phyloP scores from a whole-genome alignment of 2,329 filamentous ascomycete genomes.

The Claviceps africana region DNA sequence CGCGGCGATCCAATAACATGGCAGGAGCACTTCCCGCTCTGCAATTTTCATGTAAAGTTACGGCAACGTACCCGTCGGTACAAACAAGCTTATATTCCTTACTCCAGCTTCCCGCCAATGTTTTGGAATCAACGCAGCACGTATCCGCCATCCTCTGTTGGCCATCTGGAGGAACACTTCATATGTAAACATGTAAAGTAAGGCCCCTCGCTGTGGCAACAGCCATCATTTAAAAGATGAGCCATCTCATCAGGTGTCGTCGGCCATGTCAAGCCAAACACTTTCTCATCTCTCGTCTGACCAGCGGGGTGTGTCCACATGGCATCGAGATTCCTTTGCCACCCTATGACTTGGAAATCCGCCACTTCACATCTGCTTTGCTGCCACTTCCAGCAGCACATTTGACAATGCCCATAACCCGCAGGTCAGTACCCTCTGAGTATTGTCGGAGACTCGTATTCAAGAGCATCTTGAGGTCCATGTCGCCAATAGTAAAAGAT shows the following conservation, averaged over 20 bases:
- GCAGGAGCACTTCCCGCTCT: not conserved
- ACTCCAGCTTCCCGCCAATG: not conserved
- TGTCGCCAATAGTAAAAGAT: conserved; percentile 12
- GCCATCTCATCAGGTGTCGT: not conserved
- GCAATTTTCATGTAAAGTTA: not conserved
- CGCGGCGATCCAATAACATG: too few relatives aligned
- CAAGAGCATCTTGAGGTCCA: conserved; percentile 12
- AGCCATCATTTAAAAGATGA: not conserved
- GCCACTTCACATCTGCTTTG: conserved; percentile 11
- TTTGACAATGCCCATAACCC: conserved; percentile 11
- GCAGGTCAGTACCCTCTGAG: conserved; percentile 10
- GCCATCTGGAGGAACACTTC: not conserved
- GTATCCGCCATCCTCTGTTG: not conserved
- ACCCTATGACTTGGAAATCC: conserved; percentile 10
- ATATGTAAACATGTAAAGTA: not conserved
- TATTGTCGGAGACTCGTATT: conserved; percentile 9
- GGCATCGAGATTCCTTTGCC: conserved; percentile 1
- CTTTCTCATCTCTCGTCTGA: not conserved
- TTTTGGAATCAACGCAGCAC: not conserved
- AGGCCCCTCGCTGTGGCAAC: not conserved
- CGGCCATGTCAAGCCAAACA: too few relatives aligned
- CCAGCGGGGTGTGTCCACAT: not conserved
- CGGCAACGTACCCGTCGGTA: not conserved
- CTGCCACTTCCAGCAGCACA: conserved; percentile 9
- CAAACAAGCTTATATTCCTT: not conserved